Base-by-base conservation (phyloP, 2,329 filamentous ascomycete species). In the Colletotrichum zoysiae region DNA sequence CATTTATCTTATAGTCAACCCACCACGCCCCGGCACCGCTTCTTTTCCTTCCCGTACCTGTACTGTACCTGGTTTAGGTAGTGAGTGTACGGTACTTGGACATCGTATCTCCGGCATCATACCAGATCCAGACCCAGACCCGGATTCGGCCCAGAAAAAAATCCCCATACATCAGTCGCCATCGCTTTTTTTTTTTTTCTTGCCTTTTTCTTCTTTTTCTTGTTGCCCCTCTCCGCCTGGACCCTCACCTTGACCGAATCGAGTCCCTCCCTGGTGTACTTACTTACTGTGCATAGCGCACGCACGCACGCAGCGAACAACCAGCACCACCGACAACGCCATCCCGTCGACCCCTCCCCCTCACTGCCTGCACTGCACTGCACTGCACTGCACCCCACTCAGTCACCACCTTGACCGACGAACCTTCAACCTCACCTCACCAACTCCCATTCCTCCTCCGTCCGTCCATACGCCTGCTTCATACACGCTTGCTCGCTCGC, bases 301-400 rank as follows among this genome's bases (percentile, higher is more conserved):
- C 18, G 42, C 55, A n/a, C 18, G 42, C 42, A 18, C 30, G 42
- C 42, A 44, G 35, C 35, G 7, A 35, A 26, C 30, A 30, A 30
- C 30, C 26, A 56, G 18, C 53, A 56, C 18, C 20, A 38, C 5
- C 33, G 23, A 35, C 20, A 57, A 53, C 58, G 44, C 59, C 53
- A 14, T 35, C 53, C 18, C 30, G 53, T 51, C 63, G 51, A 58
- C 63, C 61, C 63, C 70, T 73, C 65, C 65, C 69, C 57, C 62
- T 64, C 60, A 26, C 61, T 55, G 5, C 26, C 62, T 30, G 50
- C n/a, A n/a, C n/a, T n/a, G n/a, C n/a, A n/a, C n/a, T n/a, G n/a
- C n/a, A n/a, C n/a, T n/a, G n/a, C 48, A 16, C 57, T 48, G 14
- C 42, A 20, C 30, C 11, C 59, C 58, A 20, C 8, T 5, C 7